A percentile compares a stretch with the other conserved stretches of the same genome.
Conservation (phyloP, 2,329 filamentous ascomycete genomes). For the Waltergamsia citrina region DNA sequence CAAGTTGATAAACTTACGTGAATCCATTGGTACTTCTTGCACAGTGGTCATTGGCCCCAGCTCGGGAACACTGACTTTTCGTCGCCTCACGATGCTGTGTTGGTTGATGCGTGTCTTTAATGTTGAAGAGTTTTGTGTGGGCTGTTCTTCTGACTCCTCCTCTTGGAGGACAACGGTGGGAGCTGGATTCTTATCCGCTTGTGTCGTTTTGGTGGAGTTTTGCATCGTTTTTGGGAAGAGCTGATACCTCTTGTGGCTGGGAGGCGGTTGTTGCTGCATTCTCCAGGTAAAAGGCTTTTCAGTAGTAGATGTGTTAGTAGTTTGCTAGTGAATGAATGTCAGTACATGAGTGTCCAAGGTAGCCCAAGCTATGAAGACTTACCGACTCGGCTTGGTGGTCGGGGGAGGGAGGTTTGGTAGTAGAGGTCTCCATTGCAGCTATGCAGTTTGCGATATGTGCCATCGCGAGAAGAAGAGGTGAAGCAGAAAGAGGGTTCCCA, state of each 20-base stretch:
- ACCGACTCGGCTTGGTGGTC: constrained; percentile 33
- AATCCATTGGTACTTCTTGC: constrained; percentile 59
- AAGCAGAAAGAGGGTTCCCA: too few species aligned
- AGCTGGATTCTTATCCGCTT: constrained; percentile 37
- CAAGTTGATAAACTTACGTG: constrained; percentile 56
- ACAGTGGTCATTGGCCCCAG: constrained; percentile 60
- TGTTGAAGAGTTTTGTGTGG: too few species aligned
- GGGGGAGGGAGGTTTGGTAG: constrained; percentile 39
- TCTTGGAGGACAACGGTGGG: constrained; percentile 20
- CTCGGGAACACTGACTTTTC: constrained; percentile 56
- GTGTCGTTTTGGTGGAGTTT: constrained; percentile 32
- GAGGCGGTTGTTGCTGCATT: constrained; percentile 35
- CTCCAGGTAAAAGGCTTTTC: constrained; percentile 48
- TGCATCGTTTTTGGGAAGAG: constrained; percentile 47
- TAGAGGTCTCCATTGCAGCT: constrained; percentile 39
- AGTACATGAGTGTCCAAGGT: too few species aligned
- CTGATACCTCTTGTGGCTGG: constrained; percentile 48
- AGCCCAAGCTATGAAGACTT: constrained; percentile 12
- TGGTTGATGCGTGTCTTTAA: constrained; percentile 48
- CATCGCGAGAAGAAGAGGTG: constrained; percentile 27
- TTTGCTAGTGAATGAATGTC: too few species aligned
- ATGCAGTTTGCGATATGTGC: constrained; percentile 55
- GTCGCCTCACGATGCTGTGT: constrained; percentile 44
- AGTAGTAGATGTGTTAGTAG: too few species aligned
- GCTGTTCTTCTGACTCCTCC: too few species aligned